Evolutionary conservation across 108 stramenopile species (phyloP), one percentile per base, ranked within the genome.

Genomic region (Conticribra weissflogii): DNA sequence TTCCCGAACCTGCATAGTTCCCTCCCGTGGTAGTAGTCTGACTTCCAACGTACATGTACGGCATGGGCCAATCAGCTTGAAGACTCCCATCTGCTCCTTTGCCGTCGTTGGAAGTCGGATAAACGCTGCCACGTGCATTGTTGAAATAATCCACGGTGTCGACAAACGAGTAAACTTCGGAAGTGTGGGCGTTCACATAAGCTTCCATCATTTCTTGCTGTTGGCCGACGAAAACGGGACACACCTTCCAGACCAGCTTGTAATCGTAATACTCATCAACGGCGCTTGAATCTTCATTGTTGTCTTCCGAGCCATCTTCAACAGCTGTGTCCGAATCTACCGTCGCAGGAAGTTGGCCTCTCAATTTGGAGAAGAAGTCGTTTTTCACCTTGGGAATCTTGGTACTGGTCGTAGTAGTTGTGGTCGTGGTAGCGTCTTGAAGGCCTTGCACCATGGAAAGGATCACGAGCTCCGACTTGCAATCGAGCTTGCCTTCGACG

Each of bases 61-160:
- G 57, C 72, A 74, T 74, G 21, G 72, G 72, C 71, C 71, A 72
- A 52, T 74, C 50, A 2, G 22, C 5, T 46, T 74, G 72, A 21
- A 49, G 46, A 2, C 41, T 17, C 0, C 72, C 72, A 50, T 65
- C 63, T 3, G 23, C 8, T 22, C 27, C 33, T 2, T 1, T 51
- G 7, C 72, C 72, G 52, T 74, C 57, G 24, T 63, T 63, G 31
- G 71, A 63, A 0, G 33, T 18, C 3, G 72, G 72, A 34, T 52
- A 74, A 17, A 74, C 57, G 21, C 49, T 55, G 15, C 63, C 72
- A 41, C 36, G 36, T 9, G 36, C 65, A 36, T 51, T n/a, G n/a
- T n/a, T 25, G 32, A 68, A 68, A 18, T 51, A 68, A 30, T 68
- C 55, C 28, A 68, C 9, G 2, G 36, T 68, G 19, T 68, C 49